Percentiles rank a stretch among this genome's conserved stretches.
Conservation (phyloP, 2,329 filamentous ascomycete genomes). For the Hymenoscyphus occultus region DNA sequence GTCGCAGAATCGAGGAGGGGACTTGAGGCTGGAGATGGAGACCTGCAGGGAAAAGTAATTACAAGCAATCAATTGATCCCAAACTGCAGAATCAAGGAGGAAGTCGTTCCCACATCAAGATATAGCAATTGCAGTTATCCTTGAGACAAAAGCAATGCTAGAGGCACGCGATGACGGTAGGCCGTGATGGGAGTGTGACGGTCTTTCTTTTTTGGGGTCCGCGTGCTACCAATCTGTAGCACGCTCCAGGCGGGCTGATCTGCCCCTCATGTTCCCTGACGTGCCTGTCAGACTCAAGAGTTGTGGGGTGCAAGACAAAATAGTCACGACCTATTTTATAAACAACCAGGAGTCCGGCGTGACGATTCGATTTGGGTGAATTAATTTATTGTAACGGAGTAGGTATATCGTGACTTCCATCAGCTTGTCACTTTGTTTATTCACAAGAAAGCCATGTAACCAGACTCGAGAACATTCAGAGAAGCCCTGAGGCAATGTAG, state of each 20-base stretch:
- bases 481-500: too few relatives aligned
- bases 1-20: background rate
- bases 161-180: background rate
- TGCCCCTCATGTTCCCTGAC: background rate
- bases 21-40: conserved; percentile 9
- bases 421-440: too few relatives aligned
- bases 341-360: background rate
- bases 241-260: background rate
- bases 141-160: conserved; percentile 1
- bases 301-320: background rate
- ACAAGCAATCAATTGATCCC: conserved; percentile 7
- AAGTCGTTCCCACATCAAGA: conserved; percentile 27
- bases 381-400: too few relatives aligned
- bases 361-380: background rate
- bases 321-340: background rate
- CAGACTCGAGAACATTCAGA: too few relatives aligned
- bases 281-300: background rate
- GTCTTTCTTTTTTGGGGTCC: too few relatives aligned
- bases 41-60: conserved; percentile 12
- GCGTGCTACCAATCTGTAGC: too few relatives aligned
- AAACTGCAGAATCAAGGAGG: conserved; percentile 16
- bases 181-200: background rate
- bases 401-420: too few relatives aligned
- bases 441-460: too few relatives aligned
- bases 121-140: conserved; percentile 6